phyloP scores from a whole-genome alignment of 2,329 filamentous ascomycete species.

The Colletotrichum tamarilloi region DNA sequence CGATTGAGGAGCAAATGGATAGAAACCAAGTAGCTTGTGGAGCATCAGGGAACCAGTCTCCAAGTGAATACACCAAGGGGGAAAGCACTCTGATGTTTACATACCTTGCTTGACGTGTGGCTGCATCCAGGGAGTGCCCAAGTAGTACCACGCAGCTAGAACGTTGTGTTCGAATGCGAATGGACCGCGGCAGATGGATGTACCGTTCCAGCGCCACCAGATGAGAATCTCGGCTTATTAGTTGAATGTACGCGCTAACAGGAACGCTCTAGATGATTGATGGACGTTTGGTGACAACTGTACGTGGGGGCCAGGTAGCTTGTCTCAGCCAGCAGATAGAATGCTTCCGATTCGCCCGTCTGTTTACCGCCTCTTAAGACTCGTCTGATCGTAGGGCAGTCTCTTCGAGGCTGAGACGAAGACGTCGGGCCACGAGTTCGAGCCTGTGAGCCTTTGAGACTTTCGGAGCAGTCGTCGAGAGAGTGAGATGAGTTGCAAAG shows the following conservation, averaged over 20 bases:
- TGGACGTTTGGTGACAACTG: conserved; percentile 28
- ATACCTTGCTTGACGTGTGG: conserved; percentile 23
- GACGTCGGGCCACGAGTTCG: background rate
- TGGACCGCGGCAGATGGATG: conserved; percentile 32
- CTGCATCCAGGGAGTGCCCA: conserved; percentile 16
- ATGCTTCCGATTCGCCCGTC: conserved; percentile 9
- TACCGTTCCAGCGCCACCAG: conserved; percentile 32
- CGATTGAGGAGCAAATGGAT: background rate
- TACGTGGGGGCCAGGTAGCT: conserved; percentile 28
- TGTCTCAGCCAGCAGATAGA: conserved; percentile 28
- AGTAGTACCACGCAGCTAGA: conserved; percentile 13
- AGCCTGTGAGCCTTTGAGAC: background rate
- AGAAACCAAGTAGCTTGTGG: background rate
- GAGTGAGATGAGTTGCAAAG: background rate
- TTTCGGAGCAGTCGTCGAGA: background rate
- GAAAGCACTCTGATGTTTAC: background rate
- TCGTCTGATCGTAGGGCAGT: background rate
- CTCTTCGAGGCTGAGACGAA: background rate
- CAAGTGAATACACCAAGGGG: background rate
- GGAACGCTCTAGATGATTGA: conserved; percentile 17
- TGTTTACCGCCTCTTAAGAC: conserved; percentile 25
- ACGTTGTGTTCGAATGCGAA: conserved; percentile 28
- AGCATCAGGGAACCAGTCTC: background rate
- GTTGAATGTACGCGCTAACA: conserved; percentile 19
- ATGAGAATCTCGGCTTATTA: conserved; percentile 28